Evolutionary conservation across 2,329 filamentous ascomycete genomes (phyloP).

Genomic region (Beauveria sp.): DNA sequence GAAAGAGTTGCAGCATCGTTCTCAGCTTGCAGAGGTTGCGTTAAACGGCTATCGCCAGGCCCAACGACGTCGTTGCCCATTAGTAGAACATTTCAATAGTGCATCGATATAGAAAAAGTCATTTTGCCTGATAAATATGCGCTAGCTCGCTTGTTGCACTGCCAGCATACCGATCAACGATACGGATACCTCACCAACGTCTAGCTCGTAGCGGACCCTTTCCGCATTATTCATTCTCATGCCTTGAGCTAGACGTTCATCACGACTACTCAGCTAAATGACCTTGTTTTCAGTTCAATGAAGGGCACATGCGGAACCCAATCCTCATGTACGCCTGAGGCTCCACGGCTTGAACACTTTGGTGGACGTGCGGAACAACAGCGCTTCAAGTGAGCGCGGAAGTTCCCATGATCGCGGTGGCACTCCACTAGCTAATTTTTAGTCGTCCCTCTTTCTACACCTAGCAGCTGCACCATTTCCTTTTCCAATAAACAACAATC

Average conservation of each 20-base stretch:
- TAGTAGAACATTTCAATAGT: too few species aligned
- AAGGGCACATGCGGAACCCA: neutral
- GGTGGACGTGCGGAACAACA: neutral
- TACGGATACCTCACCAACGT: too few species aligned
- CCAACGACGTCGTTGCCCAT: too few species aligned
- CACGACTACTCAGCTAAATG: neutral
- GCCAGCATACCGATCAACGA: too few species aligned
- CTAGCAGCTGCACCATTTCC: neutral
- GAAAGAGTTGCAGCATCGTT: too few species aligned
- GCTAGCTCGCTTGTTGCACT: too few species aligned
- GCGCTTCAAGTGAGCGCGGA: neutral
- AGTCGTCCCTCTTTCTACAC: neutral
- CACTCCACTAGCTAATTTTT: constrained; percentile 8
- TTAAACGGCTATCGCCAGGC: too few species aligned
- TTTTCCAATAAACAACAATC: neutral
- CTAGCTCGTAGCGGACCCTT: neutral
- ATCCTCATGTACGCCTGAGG: neutral
- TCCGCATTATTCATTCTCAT: neutral
- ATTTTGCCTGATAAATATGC: too few species aligned
- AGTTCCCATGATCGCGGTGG: neutral
- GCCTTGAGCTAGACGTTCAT: too few species aligned
- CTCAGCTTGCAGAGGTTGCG: too few species aligned
- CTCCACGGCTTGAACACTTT: neutral
- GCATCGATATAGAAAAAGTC: too few species aligned
- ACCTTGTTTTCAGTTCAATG: neutral